These are phyloP conservation scores for Sporothrix euskadiensis DNA, from an alignment of 2,329 filamentous ascomycete genomes.

Conservation along the genomic window DNA sequence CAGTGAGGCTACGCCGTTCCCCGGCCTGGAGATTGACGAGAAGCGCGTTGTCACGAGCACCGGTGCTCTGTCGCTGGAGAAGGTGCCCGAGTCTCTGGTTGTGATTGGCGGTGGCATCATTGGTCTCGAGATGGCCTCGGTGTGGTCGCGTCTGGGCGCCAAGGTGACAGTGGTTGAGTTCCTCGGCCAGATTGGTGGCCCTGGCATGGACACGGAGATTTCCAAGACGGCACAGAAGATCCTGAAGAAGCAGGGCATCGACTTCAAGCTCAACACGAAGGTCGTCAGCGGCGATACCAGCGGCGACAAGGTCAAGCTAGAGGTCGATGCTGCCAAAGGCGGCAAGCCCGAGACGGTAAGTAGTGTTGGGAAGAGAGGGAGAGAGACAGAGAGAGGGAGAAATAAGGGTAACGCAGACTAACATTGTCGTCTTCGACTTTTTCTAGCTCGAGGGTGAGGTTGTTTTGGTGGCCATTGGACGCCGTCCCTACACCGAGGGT, in stretches of 20 bases:
- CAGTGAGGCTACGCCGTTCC: constrained; percentile 93
- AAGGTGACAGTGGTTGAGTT: constrained; percentile 98
- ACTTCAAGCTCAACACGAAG: constrained; percentile 98
- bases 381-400: neutral
- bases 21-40: constrained; percentile 93
- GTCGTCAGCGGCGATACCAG: constrained; percentile 80
- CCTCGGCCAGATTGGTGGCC: constrained; percentile 91
- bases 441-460: constrained; percentile 84
- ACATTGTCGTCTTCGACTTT: constrained; percentile 24
- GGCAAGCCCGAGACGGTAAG: constrained; percentile 89
- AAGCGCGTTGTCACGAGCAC: constrained; percentile 97
- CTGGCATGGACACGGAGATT: constrained; percentile 94
- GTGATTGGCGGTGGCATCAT: constrained; percentile 99
- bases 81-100: constrained; percentile 94
- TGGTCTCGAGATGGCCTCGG: constrained; percentile 95
- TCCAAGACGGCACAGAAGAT: constrained; percentile 91
- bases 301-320: constrained; percentile 75
- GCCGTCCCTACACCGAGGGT: constrained; percentile 88
- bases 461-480: constrained; percentile 93
- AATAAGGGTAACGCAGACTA: neutral
- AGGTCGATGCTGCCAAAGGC: constrained; percentile 90
- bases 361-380: neutral
- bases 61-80: constrained; percentile 81
- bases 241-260: constrained; percentile 92
- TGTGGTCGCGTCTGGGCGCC: constrained; percentile 90